These are phyloP conservation scores for Ophiostoma ulmi DNA, from an alignment of 2,329 filamentous ascomycete species.

Conservation along the genomic window DNA sequence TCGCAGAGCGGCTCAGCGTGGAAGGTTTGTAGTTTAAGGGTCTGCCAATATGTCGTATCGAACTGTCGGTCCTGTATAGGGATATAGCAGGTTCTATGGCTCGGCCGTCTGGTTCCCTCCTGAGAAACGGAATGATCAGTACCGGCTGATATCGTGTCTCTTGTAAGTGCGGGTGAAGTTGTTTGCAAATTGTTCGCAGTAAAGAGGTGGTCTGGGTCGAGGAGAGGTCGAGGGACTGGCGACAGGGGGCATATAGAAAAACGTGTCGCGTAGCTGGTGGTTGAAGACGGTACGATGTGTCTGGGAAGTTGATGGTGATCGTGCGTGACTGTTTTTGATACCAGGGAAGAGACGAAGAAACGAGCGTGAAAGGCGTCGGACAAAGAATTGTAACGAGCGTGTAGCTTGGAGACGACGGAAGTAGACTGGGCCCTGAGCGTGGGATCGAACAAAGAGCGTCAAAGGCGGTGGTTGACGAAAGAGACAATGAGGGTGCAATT, in stretches of 20 bases:
- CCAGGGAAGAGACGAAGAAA: not conserved
- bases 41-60: slow-evolving; percentile 7
- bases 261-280: not conserved
- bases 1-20: slow-evolving; percentile 17
- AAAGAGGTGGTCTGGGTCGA: not conserved
- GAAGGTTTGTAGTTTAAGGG: not conserved
- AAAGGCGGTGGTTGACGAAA: not conserved
- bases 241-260: not conserved
- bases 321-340: slow-evolving; percentile 1
- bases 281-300: not conserved
- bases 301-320: not conserved
- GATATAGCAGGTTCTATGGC: not conserved
- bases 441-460: not conserved
- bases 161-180: not conserved
- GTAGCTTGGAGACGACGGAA: not conserved
- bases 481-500: not conserved
- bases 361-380: slow-evolving; percentile 6
- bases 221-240: not conserved
- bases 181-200: not conserved
- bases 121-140: slow-evolving; percentile 19
- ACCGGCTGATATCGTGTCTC: slow-evolving; percentile 2
- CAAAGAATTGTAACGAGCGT: not conserved
- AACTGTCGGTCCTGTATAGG: not conserved
- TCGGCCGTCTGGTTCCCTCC: slow-evolving; percentile 10
- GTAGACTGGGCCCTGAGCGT: not conserved